Conservation (phyloP, 129 eudicot species). For the Tagetes patula region DNA sequence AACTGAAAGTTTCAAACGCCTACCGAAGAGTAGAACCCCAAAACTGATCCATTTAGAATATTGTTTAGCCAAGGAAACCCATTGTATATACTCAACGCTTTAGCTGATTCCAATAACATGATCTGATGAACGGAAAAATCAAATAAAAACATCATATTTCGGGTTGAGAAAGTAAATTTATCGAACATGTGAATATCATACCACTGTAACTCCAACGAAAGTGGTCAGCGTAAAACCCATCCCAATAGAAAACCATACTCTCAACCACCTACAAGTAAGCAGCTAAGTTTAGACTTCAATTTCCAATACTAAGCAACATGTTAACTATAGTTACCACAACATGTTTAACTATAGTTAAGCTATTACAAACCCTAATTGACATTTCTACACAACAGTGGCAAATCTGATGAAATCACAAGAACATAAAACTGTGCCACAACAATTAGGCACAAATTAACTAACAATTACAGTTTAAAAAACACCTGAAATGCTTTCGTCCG, state of each 20-base stretch:
- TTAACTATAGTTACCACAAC: background rate
- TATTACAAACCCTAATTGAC: no score
- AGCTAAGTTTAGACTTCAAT: slow-evolving; percentile 13
- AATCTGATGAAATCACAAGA: background rate
- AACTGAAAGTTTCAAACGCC: slow-evolving; percentile 11
- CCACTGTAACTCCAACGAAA: slow-evolving; percentile 61
- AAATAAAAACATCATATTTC: slow-evolving; percentile 5
- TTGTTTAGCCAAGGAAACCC: slow-evolving; percentile 34
- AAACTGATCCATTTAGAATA: slow-evolving; percentile 46
- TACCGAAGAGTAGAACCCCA: slow-evolving; percentile 60
- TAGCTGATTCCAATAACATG: slow-evolving; percentile 54
- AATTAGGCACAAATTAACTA: no score
- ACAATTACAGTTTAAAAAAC: background rate
- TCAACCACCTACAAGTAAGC: slow-evolving; percentile 47
- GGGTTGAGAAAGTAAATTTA: background rate
- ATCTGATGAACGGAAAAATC: slow-evolving; percentile 41
- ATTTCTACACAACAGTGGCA: background rate
- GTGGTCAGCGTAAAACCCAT: slow-evolving; percentile 67
- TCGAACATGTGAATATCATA: slow-evolving; percentile 22
- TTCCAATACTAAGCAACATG: background rate
- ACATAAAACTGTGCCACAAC: background rate
- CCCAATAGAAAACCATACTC: slow-evolving; percentile 77
- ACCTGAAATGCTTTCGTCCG: slow-evolving; percentile 76
- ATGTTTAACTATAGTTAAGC: no score
- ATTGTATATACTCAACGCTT: slow-evolving; percentile 34